These are phyloP conservation scores for Striga asiatica DNA, from an alignment of 257 asterid genomes.

Conservation along the genomic window DNA sequence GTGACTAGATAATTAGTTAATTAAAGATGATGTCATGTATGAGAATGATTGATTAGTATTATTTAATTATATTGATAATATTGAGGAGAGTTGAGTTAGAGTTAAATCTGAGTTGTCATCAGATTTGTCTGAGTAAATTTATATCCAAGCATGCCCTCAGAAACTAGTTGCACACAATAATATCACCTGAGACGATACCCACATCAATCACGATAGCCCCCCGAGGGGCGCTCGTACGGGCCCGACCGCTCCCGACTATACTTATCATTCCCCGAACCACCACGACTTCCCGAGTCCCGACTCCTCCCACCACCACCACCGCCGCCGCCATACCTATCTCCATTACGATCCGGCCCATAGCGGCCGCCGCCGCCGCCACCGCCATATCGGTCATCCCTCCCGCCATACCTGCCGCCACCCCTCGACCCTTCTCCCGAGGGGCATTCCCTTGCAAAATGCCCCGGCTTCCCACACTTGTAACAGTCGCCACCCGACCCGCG, in stretches of 20 bases:
- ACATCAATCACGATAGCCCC: conserved; percentile 38
- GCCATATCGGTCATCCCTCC: conserved; percentile 62
- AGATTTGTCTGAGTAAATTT: too few species aligned
- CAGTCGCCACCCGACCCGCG: conserved; percentile 89
- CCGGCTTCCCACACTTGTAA: conserved; percentile 91
- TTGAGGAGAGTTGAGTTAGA: too few species aligned
- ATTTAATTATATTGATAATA: too few species aligned
- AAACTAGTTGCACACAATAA: too few species aligned
- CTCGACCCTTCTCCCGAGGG: conserved; percentile 61
- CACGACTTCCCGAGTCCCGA: conserved; percentile 56
- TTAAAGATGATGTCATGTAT: too few species aligned
- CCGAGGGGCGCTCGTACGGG: conserved; percentile 76
- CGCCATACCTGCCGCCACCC: conserved; percentile 38
- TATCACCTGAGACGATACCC: too few species aligned
- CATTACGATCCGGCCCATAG: conserved; percentile 78
- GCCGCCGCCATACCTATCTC: conserved; percentile 46
- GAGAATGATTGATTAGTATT: too few species aligned
- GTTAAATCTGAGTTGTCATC: too few species aligned
- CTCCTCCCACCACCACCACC: conserved; percentile 46
- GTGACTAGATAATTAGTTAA: too few species aligned
- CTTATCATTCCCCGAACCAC: conserved; percentile 58
- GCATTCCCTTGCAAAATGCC: conserved; percentile 93
- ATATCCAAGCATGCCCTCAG: too few species aligned
- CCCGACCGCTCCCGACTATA: conserved; percentile 81
- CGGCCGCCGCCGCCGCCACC: conserved; percentile 57